Conservation (phyloP, 495 filamentous ascomycete genomes). For the Xylaria longipes region DNA sequence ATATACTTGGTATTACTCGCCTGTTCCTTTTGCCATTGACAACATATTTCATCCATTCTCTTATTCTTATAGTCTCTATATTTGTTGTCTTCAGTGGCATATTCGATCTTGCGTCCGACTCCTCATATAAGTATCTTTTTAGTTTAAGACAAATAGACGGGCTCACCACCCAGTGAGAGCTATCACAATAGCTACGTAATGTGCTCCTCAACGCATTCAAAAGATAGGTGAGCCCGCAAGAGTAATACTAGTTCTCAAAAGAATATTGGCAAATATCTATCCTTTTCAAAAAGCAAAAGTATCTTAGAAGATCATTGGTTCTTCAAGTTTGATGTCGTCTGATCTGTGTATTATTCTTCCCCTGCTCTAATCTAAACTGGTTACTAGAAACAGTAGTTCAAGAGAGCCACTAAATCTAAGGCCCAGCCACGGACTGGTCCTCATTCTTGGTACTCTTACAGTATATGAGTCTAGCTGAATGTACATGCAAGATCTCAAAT, state of each 20-base stretch:
- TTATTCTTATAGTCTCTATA: background rate
- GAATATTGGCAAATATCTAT: background rate
- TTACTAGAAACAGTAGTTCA: background rate
- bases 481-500: background rate
- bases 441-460: background rate
- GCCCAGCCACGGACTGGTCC: background rate
- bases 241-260: background rate
- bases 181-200: background rate
- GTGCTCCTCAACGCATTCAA: background rate
- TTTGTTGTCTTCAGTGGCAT: background rate
- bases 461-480: background rate
- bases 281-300: background rate
- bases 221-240: background rate
- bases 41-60: background rate
- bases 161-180: no score
- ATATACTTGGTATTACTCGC: background rate
- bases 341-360: background rate
- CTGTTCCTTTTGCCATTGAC: background rate
- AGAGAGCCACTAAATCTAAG: background rate
- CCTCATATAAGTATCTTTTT: background rate
- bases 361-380: background rate
- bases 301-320: background rate
- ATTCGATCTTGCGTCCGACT: background rate
- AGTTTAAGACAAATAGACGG: background rate
- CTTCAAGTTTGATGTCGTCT: background rate